These are phyloP conservation scores for Aphanocladium album DNA, from an alignment of 2,329 filamentous ascomycete species.

Conservation along the genomic window DNA sequence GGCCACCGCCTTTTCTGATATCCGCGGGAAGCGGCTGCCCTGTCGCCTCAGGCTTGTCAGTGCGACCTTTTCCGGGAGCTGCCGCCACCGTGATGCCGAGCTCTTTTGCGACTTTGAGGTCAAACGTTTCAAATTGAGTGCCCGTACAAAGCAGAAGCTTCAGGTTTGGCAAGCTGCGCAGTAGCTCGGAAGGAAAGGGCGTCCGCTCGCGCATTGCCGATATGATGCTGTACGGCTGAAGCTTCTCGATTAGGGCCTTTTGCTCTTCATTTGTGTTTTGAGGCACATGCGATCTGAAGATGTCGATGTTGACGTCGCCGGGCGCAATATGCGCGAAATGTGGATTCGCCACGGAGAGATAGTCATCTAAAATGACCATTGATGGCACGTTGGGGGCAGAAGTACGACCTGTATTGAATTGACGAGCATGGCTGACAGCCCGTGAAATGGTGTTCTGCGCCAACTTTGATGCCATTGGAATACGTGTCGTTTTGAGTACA, in stretches of 20 bases:
- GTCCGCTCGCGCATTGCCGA: slow-evolving; percentile 62
- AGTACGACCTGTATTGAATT: background rate
- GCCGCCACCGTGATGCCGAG: slow-evolving; percentile 47
- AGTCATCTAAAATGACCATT: slow-evolving; percentile 66
- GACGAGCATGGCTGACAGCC: background rate
- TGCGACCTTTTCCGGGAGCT: slow-evolving; percentile 34
- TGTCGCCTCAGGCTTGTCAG: slow-evolving; percentile 15
- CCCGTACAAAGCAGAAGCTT: slow-evolving; percentile 59
- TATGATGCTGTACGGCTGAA: slow-evolving; percentile 54
- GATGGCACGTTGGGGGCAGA: slow-evolving; percentile 6
- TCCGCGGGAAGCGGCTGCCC: slow-evolving; percentile 14
- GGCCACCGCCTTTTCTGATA: slow-evolving; percentile 29
- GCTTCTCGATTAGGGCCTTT: slow-evolving; percentile 52
- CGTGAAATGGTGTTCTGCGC: background rate
- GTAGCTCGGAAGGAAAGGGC: slow-evolving; percentile 49
- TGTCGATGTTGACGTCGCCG: slow-evolving; percentile 40
- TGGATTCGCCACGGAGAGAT: slow-evolving; percentile 52
- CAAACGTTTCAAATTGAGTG: slow-evolving; percentile 54
- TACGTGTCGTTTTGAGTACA: background rate
- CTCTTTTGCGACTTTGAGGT: slow-evolving; percentile 45
- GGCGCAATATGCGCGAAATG: slow-evolving; percentile 47
- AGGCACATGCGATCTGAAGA: slow-evolving; percentile 52
- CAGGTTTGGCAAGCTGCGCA: slow-evolving; percentile 55
- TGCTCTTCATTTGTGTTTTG: slow-evolving; percentile 54
- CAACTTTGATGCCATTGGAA: slow-evolving; percentile 1